Percentiles rank a stretch among this genome's conserved stretches.
phyloP scores from a whole-genome alignment of 495 filamentous ascomycete genomes.

The Venustampulla echinocandica region DNA sequence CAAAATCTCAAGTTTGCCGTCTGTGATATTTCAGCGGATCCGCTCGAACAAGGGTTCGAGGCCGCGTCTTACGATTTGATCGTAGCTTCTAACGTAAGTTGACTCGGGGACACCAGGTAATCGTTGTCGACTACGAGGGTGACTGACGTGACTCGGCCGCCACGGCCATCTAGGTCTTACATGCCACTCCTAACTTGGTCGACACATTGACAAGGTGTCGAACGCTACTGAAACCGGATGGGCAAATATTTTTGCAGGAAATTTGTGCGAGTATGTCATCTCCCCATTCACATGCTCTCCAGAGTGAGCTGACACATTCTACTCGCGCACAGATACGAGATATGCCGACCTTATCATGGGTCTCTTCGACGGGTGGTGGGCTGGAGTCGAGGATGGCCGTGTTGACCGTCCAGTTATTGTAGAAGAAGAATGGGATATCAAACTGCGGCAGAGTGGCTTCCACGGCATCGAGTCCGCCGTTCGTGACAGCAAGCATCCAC shows the following conservation, averaged over 20 bases:
- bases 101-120: background rate
- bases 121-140: background rate
- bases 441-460: background rate
- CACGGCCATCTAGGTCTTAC: constrained; percentile 17
- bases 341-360: too few relatives aligned
- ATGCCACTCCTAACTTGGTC: constrained; percentile 20
- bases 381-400: constrained; percentile 1
- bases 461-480: background rate
- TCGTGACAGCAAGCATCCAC: background rate
- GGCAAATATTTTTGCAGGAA: constrained; percentile 3
- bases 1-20: constrained; percentile 17
- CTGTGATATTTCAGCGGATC: constrained; percentile 20
- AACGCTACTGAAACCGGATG: background rate
- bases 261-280: too few relatives aligned
- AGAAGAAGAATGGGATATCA: background rate
- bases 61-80: constrained; percentile 25
- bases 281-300: too few relatives aligned
- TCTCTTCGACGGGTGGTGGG: constrained; percentile 1
- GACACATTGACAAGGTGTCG: constrained; percentile 7
- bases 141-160: too few relatives aligned
- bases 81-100: constrained; percentile 16
- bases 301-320: too few relatives aligned
- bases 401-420: background rate
- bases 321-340: too few relatives aligned
- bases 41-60: constrained; percentile 27